Evolutionary conservation across 306 rosid genomes (phyloP).

Genomic region (Vigna reflexopilosa): DNA sequence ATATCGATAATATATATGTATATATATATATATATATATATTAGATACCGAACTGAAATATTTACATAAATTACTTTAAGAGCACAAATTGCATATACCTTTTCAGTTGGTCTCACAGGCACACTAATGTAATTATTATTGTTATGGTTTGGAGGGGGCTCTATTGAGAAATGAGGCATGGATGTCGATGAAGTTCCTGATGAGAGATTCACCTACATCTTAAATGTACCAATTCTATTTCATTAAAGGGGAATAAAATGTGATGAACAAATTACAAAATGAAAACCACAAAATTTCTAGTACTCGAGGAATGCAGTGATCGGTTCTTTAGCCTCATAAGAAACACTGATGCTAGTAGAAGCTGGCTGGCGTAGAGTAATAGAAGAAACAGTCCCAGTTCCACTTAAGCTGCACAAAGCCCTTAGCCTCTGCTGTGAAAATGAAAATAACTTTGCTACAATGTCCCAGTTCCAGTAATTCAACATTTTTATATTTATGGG

Average conservation of each 20-base stretch:
- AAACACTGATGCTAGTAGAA: too few species aligned
- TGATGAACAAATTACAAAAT: neutral
- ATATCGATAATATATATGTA: too few species aligned
- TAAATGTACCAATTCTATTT: too few species aligned
- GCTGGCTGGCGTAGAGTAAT: too few species aligned
- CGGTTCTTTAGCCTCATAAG: constrained; percentile 51
- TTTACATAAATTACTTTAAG: neutral
- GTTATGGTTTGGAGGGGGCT: constrained; percentile 99
- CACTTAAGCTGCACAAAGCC: too few species aligned
- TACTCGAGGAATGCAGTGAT: neutral
- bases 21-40: too few species aligned
- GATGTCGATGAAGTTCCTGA: constrained; percentile 57
- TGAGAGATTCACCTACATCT: constrained; percentile 62
- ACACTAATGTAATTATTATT: constrained; percentile 46
- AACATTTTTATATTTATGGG: too few species aligned
- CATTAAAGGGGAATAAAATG: neutral
- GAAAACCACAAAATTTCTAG: neutral
- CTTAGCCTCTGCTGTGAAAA: too few species aligned
- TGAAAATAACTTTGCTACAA: too few species aligned
- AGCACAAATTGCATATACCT: constrained; percentile 54
- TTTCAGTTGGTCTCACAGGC: constrained; percentile 52
- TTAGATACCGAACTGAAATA: too few species aligned
- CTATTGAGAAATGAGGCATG: constrained; percentile 55
- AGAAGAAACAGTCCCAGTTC: too few species aligned
- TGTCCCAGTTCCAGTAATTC: too few species aligned